phyloP scores from a whole-genome alignment of 441 rosid species.

The Oxalis stricta region DNA sequence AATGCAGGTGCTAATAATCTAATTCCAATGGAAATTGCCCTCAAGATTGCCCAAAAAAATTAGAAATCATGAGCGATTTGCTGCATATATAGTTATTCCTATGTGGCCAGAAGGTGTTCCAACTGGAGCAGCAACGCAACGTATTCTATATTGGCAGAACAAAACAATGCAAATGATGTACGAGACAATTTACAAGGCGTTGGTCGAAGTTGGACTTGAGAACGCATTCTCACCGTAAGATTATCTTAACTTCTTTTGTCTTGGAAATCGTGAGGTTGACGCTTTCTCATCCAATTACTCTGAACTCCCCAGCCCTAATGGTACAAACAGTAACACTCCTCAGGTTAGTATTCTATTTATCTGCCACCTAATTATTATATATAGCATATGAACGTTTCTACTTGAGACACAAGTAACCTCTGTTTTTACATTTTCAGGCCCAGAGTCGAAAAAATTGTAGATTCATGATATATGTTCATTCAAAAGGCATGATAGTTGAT shows the following conservation, averaged over 20 bases:
- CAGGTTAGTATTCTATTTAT: slow-evolving; percentile 35
- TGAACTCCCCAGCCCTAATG: slow-evolving; percentile 20
- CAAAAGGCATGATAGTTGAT: slow-evolving; percentile 94
- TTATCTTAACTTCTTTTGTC: slow-evolving; percentile 84
- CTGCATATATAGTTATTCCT: slow-evolving; percentile 86
- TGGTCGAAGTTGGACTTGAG: slow-evolving; percentile 71
- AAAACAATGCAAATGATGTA: slow-evolving; percentile 99
- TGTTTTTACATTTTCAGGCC: slow-evolving; percentile 25
- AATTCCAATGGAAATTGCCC: slow-evolving; percentile 97
- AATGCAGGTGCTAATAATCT: slow-evolving; percentile 84
- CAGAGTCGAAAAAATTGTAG: slow-evolving; percentile 48
- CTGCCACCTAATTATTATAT: neutral
- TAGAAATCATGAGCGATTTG: slow-evolving; percentile 78
- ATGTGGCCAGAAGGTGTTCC: slow-evolving; percentile 99
- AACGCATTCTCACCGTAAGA: slow-evolving; percentile 57
- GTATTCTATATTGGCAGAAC: slow-evolving; percentile 95
- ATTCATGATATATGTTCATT: slow-evolving; percentile 95
- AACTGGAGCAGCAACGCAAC: slow-evolving; percentile 74
- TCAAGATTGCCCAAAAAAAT: slow-evolving; percentile 88
- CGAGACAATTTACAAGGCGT: slow-evolving; percentile 70
- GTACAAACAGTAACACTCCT: slow-evolving; percentile 49
- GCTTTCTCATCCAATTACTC: slow-evolving; percentile 18
- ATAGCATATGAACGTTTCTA: neutral
- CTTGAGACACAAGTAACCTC: neutral
- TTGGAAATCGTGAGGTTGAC: slow-evolving; percentile 63